Evolutionary conservation across 2,329 filamentous ascomycete species (phyloP).

Genomic region (Colletotrichum sp.): DNA sequence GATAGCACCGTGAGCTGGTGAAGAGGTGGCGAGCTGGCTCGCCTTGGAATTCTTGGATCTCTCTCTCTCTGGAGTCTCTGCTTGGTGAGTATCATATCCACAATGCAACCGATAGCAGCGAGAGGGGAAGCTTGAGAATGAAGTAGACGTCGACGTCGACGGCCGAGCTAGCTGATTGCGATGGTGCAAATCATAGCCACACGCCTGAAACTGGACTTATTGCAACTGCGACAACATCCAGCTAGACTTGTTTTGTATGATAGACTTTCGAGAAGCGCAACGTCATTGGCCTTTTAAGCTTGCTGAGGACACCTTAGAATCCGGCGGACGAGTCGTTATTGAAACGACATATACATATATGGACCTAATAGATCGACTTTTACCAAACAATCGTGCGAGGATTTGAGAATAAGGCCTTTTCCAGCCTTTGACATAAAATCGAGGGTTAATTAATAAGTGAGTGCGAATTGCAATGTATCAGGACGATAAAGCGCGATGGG

Average conservation of each 20-base stretch:
- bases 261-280: background rate
- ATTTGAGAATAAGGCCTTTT: background rate
- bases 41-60: background rate
- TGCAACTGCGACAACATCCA: background rate
- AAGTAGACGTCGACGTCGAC: background rate
- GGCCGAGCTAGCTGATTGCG: background rate
- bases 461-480: background rate
- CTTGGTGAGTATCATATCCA: background rate
- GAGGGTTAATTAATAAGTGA: fast-evolving
- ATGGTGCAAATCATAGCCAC: background rate
- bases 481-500: background rate
- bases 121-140: background rate
- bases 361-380: background rate
- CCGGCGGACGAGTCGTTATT: background rate
- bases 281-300: background rate
- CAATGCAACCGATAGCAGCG: background rate
- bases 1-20: background rate
- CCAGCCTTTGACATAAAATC: fast-evolving
- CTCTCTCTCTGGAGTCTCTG: background rate
- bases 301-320: background rate
- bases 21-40: background rate
- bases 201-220: background rate
- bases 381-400: fast-evolving
- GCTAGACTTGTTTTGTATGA: background rate
- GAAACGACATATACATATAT: background rate